Evolutionary conservation across 345 rosid species (phyloP), one percentile per base, ranked within the genome.

Genomic region (Populus pruinosa): DNA sequence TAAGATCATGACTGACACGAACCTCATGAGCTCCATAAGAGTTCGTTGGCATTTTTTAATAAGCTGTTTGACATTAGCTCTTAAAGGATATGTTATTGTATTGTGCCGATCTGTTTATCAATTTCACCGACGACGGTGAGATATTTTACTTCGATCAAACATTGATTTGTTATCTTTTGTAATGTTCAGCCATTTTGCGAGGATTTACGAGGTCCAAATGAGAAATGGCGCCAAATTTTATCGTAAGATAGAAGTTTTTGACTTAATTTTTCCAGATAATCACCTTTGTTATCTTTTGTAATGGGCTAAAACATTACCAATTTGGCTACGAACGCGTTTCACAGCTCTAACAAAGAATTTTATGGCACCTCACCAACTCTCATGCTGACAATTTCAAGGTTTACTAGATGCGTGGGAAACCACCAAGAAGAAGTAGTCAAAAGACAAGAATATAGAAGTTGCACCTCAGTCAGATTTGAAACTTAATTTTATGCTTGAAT

Each of bases 341-440:
- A 53, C 3, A 53, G 59, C 20, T 20, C 59, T 18, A 13, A 53
- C 9, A 5, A 6, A 20, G 23, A 53, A 53, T 17, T 12, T 47
- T 3, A 18, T 20, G 10, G 59, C 23, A 18, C 8, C n/a, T 53
- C 59, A 53, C 23, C 59, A 53, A 7, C 59, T 53, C 59, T 20
- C 23, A 20, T 6, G 59, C 9, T 53, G 59, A 53, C 59, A 53
- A 18, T 53, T 53, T 53, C 59, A 18, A 53, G 59, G 59, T 53
- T 20, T 53, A 53, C 17, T 53, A 71, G 2, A 33, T 10, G 17
- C 68, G 70, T 76, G 81, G 74, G 77, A 79, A 76, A 63, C 71
- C 55, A 38, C 25, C 43, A 39, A 29, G 59, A 39, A 29, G 59
- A 27, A 21, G 33, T 25, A 74, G 73, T 65, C 8, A 53, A 41